Percentiles rank a stretch among this genome's conserved stretches.
Conservation (phyloP, 345 rosid genomes). For the Salix purpurea region DNA sequence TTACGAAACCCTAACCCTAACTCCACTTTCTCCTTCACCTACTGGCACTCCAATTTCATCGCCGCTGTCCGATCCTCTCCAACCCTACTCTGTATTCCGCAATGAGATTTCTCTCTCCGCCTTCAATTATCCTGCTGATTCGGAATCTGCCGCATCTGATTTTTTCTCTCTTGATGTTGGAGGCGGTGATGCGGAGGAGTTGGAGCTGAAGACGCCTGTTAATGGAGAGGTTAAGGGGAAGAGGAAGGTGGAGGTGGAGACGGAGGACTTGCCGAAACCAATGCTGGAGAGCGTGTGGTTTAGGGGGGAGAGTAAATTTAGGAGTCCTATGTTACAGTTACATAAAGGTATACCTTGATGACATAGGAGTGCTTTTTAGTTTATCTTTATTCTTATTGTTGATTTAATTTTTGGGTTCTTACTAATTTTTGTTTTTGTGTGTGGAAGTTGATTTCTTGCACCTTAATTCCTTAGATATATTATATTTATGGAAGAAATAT, state of each 20-base stretch:
- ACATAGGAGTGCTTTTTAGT: neutral
- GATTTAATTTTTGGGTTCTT: neutral
- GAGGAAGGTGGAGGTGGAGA: neutral
- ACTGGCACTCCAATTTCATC: constrained; percentile 8
- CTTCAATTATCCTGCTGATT: constrained; percentile 14
- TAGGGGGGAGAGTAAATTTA: constrained; percentile 53
- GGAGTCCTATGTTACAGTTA: constrained; percentile 85
- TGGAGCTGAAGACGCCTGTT: constrained; percentile 20
- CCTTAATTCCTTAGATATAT: no score
- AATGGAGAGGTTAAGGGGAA: neutral
- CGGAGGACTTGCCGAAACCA: constrained; percentile 11
- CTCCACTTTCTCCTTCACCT: constrained; percentile 27
- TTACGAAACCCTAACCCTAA: constrained; percentile 54
- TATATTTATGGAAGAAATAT: no score
- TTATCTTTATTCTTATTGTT: neutral
- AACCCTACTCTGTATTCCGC: constrained; percentile 62
- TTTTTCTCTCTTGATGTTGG: constrained; percentile 66
- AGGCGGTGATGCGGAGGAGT: constrained; percentile 17
- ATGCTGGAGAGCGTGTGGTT: constrained; percentile 70
- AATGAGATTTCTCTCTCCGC: constrained; percentile 58
- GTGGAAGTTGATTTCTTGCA: no score
- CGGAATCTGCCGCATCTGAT: constrained; percentile 46
- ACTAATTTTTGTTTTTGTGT: neutral
- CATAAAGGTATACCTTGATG: constrained; percentile 59
- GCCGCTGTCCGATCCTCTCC: constrained; percentile 17